phyloP scores from a whole-genome alignment of 1,139 yeast genomes.

The Schizosaccharomyces versatilis region DNA sequence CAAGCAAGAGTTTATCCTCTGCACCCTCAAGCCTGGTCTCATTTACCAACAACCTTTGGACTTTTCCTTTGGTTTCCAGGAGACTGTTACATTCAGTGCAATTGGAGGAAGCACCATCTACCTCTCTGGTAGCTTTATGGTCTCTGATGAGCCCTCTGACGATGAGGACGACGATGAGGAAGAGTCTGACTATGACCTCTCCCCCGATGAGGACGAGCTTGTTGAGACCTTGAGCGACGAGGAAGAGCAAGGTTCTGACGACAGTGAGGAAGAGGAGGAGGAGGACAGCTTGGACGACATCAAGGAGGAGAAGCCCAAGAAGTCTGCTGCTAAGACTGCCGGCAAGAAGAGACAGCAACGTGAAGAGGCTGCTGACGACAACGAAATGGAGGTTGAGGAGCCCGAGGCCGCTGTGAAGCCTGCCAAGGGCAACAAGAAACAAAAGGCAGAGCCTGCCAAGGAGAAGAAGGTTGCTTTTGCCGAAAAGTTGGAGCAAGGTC shows the following conservation, averaged over 20 bases:
- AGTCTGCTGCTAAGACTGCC: slow-evolving; percentile 14
- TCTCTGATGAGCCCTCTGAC: slow-evolving; percentile 41
- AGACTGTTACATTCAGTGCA: slow-evolving; percentile 80
- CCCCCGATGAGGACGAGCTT: slow-evolving; percentile 83
- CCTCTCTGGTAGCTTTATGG: slow-evolving; percentile 83
- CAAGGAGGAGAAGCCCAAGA: slow-evolving; percentile 18
- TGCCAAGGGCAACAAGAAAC: slow-evolving; percentile 16
- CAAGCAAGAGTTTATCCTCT: slow-evolving; percentile 37
- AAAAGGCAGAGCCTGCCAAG: slow-evolving; percentile 18
- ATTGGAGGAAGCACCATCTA: slow-evolving; percentile 76
- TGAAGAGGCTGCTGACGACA: slow-evolving; percentile 16
- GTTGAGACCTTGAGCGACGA: slow-evolving; percentile 17
- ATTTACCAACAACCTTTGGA: slow-evolving; percentile 74
- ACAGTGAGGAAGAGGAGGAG: slow-evolving; percentile 12
- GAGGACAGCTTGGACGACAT: slow-evolving; percentile 29
- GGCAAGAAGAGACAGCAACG: slow-evolving; percentile 25
- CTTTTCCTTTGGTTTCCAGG: slow-evolving; percentile 75
- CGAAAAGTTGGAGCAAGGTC: slow-evolving; percentile 83
- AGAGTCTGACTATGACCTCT: slow-evolving; percentile 61
- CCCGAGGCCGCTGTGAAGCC: slow-evolving; percentile 2
- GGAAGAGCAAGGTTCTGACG: slow-evolving; percentile 12
- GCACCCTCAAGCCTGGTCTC: slow-evolving; percentile 70
- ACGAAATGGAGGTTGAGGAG: slow-evolving; percentile 9
- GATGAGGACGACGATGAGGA: slow-evolving; percentile 30
- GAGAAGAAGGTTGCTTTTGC: slow-evolving; percentile 61